Percentiles rank a stretch among this genome's conserved stretches.
Conservation (phyloP, 2,329 filamentous ascomycete species). For the Colletotrichum navitas region DNA sequence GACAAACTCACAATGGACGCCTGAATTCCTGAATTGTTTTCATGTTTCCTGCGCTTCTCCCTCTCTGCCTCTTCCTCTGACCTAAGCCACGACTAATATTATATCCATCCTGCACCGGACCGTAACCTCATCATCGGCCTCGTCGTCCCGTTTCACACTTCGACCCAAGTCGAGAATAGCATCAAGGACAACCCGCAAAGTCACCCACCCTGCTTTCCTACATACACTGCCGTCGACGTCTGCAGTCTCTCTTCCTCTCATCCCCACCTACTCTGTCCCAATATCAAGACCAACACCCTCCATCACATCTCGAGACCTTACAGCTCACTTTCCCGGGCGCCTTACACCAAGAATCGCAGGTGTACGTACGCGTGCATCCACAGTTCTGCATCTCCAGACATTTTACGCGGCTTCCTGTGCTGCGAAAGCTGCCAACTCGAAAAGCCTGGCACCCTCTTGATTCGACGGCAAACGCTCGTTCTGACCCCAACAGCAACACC, state of each 20-base stretch:
- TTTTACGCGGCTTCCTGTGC: not conserved
- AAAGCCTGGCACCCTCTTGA: conserved; percentile 9
- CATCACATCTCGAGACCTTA: not conserved
- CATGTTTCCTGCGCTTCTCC: conserved; percentile 3
- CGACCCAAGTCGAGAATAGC: not conserved
- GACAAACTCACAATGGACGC: conserved; percentile 11
- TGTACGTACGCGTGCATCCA: conserved; percentile 31
- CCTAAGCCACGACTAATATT: conserved; percentile 38
- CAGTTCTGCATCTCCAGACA: not conserved
- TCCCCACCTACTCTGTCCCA: conserved; percentile 6
- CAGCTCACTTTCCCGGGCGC: conserved; percentile 8
- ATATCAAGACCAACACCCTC: conserved; percentile 14
- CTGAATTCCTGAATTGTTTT: conserved; percentile 36
- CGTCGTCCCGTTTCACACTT: not conserved
- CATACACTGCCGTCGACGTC: conserved; percentile 18
- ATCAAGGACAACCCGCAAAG: conserved; percentile 7
- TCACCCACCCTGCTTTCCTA: conserved; percentile 16
- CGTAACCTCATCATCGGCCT: conserved; percentile 38
- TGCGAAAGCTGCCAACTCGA: conserved; percentile 7
- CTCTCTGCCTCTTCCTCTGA: conserved; percentile 19
- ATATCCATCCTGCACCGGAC: conserved; percentile 10
- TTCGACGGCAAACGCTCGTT: conserved; percentile 17
- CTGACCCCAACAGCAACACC: conserved; percentile 5
- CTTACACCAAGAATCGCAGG: conserved; percentile 13
- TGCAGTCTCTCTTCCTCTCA: conserved; percentile 1